phyloP scores from a whole-genome alignment of 148 eudicot genomes.

The Pharnaceum exiguum region DNA sequence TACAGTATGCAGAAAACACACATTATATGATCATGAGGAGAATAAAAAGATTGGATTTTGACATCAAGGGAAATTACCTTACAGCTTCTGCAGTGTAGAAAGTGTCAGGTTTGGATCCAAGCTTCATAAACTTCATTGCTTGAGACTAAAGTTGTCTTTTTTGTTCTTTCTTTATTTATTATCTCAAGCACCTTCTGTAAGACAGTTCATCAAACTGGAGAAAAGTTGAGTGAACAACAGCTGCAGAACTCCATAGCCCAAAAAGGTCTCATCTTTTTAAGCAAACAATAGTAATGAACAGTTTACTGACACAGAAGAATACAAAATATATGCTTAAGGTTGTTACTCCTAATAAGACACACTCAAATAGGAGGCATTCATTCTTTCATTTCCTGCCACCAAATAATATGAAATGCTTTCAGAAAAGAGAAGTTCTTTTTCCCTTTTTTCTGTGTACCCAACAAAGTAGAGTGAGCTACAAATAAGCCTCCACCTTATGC shows the following conservation, averaged over 20 bases:
- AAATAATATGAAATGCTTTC: not conserved
- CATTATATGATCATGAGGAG: not conserved
- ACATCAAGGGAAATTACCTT: constrained; percentile 38
- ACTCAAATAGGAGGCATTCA: constrained; percentile 7
- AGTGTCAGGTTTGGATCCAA: constrained; percentile 88
- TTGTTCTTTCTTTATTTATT: not conserved
- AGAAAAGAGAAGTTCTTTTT: not conserved
- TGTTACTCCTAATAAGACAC: constrained; percentile 18
- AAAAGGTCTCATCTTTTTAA: constrained; percentile 15
- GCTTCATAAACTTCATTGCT: constrained; percentile 96
- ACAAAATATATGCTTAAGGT: constrained; percentile 16
- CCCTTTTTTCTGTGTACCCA: constrained; percentile 7
- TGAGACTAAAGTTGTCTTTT: not conserved
- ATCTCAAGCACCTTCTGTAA: not conserved
- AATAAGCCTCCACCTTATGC: constrained; percentile 17
- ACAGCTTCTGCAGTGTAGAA: constrained; percentile 73
- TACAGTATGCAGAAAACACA: not conserved
- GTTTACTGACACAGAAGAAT: constrained; percentile 3
- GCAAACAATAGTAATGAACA: not conserved
- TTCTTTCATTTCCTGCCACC: constrained; percentile 15
- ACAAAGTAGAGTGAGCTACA: not conserved
- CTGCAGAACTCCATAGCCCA: not conserved
- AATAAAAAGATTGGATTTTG: not conserved
- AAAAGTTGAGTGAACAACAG: not conserved
- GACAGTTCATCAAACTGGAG: constrained; percentile 13